phyloP scores from a whole-genome alignment of 202 grass and related monocot species.

The Setaria viridis region DNA sequence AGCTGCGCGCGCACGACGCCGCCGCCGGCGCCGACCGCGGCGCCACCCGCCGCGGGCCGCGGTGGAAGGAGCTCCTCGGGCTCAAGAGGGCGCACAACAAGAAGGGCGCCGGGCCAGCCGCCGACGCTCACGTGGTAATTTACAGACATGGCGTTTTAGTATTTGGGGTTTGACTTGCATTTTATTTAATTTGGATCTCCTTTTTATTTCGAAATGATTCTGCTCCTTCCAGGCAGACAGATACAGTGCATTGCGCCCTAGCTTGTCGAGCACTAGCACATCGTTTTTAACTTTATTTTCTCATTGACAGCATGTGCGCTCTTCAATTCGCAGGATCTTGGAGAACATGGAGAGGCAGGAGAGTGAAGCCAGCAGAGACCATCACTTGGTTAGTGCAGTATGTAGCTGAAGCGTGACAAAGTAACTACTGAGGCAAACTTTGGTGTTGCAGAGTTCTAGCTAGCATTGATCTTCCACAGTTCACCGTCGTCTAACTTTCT shows the following conservation, averaged over 20 bases:
- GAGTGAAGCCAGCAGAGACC: background rate
- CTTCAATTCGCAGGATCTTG: constrained; percentile 23
- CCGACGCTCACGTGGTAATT: constrained; percentile 40
- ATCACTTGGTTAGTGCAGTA: background rate
- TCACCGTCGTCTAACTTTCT: constrained; percentile 6
- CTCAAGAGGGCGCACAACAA: constrained; percentile 46
- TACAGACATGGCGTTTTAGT: background rate
- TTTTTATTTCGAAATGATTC: background rate
- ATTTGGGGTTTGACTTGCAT: background rate
- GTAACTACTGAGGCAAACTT: background rate
- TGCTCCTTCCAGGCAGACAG: background rate
- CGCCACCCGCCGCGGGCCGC: constrained; percentile 8
- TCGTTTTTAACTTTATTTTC: background rate
- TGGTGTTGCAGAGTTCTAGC: background rate
- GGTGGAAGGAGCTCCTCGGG: constrained; percentile 69
- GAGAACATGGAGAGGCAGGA: constrained; percentile 7
- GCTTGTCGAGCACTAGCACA: background rate
- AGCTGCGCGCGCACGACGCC: constrained; percentile 45
- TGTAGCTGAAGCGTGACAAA: background rate
- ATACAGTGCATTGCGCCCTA: background rate
- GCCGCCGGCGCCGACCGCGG: background rate
- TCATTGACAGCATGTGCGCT: background rate
- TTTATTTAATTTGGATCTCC: background rate
- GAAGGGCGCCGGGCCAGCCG: background rate
- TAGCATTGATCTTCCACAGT: background rate